Base-by-base conservation (phyloP, 345 rosid genomes). In the Pugionium cornutum region DNA sequence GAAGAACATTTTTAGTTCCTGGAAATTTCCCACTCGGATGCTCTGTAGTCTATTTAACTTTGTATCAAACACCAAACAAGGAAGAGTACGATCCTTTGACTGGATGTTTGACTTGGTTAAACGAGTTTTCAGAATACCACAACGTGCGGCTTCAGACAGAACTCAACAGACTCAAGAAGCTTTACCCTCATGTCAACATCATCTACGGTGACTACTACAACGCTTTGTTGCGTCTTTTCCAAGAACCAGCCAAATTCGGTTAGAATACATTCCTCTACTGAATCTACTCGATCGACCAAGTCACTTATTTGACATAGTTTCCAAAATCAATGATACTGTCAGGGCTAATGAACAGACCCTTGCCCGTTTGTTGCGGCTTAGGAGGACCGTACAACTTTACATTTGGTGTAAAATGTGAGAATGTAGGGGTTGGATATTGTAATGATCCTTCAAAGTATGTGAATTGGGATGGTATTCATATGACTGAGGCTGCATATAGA, bases 21-120 rank as follows among this genome's bases (percentile, higher is more conserved):
- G 82, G 89, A 48, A 56, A 73, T 7, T 58, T 75, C 34, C 82
- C 82, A 0, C 41, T 77, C 0, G 89, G 89, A 31, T 82, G 84
- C 66, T 44, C 59, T 0, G 62, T 79, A 0, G 2, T 3, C 10
- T 78, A 62, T 40, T 51, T 82, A 40, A 75, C 84, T 25, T 0
- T 33, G 1, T 80, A 72, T 10, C 60, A 70, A 49, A 69, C 68
- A 41, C 30, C 71, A n/a, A 52, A 75, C 32, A 40, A 31, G 47
- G 55, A 59, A 26, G 76, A 68, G 3, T 84, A 80, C n/a, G 82
- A 84, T 55, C 73, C 76, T 2, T 3, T 4, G 10, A 78, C 79
- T 0, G 81, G 83, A 10, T 84, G 89, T 56, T 43, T 84, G 6
- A 73, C 26, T 36, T 73, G 79, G 84, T 10, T 64, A 5, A 84